Percentiles rank a stretch among this genome's conserved stretches.
Conservation (phyloP, 78 protist genomes). For the Dictyostelium brefeldianum region DNA sequence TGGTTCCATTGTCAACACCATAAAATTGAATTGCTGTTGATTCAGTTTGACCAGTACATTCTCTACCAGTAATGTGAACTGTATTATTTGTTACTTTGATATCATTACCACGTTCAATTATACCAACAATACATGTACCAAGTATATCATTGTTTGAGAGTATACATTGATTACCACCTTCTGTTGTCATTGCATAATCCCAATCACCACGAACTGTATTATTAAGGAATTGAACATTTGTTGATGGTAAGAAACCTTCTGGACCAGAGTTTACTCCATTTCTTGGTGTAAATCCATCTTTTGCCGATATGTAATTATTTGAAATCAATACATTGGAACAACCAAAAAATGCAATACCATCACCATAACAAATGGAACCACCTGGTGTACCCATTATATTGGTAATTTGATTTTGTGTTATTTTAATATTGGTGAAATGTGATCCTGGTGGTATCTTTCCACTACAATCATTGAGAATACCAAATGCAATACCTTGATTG, state of each 20-base stretch:
- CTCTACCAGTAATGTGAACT: slow-evolving; percentile 55
- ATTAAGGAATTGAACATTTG: slow-evolving; percentile 22
- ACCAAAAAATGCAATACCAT: slow-evolving; percentile 72
- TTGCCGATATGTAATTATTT: slow-evolving; percentile 47
- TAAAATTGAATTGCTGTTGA: slow-evolving; percentile 49
- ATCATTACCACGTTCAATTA: slow-evolving; percentile 61
- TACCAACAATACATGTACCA: slow-evolving; percentile 17
- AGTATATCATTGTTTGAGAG: slow-evolving; percentile 31
- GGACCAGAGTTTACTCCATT: slow-evolving; percentile 78
- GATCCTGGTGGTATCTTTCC: slow-evolving; percentile 1
- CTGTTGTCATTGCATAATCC: slow-evolving; percentile 59
- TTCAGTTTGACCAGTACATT: neutral
- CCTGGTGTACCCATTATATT: slow-evolving; percentile 55
- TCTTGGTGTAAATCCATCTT: slow-evolving; percentile 56
- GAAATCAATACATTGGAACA: slow-evolving; percentile 29
- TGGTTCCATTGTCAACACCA: slow-evolving; percentile 57
- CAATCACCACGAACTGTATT: slow-evolving; percentile 69
- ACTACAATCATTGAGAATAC: slow-evolving; percentile 7
- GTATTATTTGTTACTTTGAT: slow-evolving; percentile 15
- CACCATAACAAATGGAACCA: slow-evolving; percentile 63
- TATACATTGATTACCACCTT: slow-evolving; percentile 32
- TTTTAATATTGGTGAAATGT: slow-evolving; percentile 5
- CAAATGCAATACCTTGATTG: slow-evolving; percentile 53
- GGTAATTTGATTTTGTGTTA: slow-evolving; percentile 17
- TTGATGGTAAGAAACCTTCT: slow-evolving; percentile 43